Evolutionary conservation across 208 protist genomes (phyloP).

Genomic region (Leishmania aethiopica): DNA sequence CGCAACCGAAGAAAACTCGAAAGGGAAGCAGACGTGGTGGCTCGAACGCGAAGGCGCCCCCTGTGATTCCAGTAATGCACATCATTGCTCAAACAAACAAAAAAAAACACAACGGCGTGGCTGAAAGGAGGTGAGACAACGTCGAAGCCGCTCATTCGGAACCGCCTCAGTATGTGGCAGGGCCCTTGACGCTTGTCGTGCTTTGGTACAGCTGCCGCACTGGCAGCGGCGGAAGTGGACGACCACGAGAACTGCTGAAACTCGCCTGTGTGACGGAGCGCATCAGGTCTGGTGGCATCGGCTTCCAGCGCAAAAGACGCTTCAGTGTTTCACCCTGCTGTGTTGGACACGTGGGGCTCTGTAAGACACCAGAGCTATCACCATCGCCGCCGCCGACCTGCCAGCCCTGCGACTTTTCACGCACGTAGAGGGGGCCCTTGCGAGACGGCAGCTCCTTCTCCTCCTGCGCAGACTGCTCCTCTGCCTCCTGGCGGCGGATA

Average conservation of each 20-base stretch:
- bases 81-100: conserved; percentile 11
- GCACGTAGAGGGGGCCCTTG: conserved; percentile 56
- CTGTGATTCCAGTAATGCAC: conserved; percentile 16
- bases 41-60: conserved; percentile 15
- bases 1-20: conserved; percentile 1
- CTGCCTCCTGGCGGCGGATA: conserved; percentile 48
- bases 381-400: conserved; percentile 1
- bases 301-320: conserved; percentile 78
- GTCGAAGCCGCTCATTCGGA: not conserved
- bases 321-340: conserved; percentile 63
- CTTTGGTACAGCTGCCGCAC: conserved; percentile 8
- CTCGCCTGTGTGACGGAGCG: conserved; percentile 32
- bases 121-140: not conserved
- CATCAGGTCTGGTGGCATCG: conserved; percentile 63
- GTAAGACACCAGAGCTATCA: not conserved
- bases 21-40: not conserved
- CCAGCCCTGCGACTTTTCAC: conserved; percentile 22
- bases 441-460: conserved; percentile 19
- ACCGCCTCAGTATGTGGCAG: conserved; percentile 11
- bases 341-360: conserved; percentile 25
- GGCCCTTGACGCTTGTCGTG: not conserved
- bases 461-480: conserved; percentile 48
- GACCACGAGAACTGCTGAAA: conserved; percentile 31
- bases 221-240: conserved; percentile 49
- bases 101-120: not conserved